Evolutionary conservation across 129 eudicot species (phyloP), one percentile per base, ranked within the genome.

Genomic region (Flaveria sonorensis): DNA sequence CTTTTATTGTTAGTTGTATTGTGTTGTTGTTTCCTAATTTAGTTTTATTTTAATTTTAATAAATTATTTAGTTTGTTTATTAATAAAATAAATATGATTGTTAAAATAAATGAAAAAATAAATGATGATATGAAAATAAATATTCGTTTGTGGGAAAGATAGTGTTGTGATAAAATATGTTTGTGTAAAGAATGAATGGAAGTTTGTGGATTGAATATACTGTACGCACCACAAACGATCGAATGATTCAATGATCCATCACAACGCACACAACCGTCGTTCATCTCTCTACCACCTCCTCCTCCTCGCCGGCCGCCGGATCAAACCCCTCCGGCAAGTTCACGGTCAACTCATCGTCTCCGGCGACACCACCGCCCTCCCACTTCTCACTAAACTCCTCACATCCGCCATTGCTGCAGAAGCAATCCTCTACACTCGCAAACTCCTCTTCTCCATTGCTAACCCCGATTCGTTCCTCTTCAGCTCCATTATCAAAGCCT

Each of bases 401-500:
- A 70, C 84, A 20, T 73, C 82, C 23, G 74, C 80, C 71, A 81
- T 84, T 60, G 53, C 85, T 21, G 74, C 85, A 0, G 67, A 40
- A 2, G 78, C 86, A 39, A 84, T 85, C 46, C 46, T 72, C 72
- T 86, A 88, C 74, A 60, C 88, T 15, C 88, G 80, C 46, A 64
- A 79, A 3, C 72, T 88, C 73, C 72, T 84, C 65, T 70, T 79
- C 72, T 75, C 90, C 32, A 73, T 88, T 51, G 20, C 85, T 6
- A 71, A 73, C 42, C 88, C 93, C 8, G 93, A 88, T 52, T 68
- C 88, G 0, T 86, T 83, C 81, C 88, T 88, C 79, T 86, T 83
- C 82, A 86, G 87, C n/a, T 78, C 93, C 57, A 80, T 88, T 61
- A 86, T 88, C 10, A 77, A 83, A 30, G 71, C 89, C 83, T 64